Base-by-base conservation (phyloP, 2,329 filamentous ascomycete genomes). In the Trichoderma endophyticum region DNA sequence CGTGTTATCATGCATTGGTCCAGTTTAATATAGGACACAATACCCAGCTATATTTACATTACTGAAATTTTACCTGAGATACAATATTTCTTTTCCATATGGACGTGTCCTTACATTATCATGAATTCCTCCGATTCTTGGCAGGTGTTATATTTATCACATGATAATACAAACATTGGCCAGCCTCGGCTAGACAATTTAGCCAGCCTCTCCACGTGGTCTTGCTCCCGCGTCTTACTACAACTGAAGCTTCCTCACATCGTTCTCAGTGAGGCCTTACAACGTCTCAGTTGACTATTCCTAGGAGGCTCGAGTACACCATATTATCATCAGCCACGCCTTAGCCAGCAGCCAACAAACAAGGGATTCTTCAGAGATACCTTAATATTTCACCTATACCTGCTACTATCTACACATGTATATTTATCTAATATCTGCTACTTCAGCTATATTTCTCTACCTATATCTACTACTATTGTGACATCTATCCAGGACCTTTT, bases 171-270 rank as follows among this genome's bases (percentile, higher is more conserved):
- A 6, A 11, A 28, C 39, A 51, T 34, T 39, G 21, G n/a, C 12
- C 32, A 59, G 64, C 64, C 64, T 67, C 64, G 64, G 64, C 34
- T 67, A 59, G 51, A 2, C 28, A 28, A 32, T 15, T 34, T 24
- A 54, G 11, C 48, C 11, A 24, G n/a, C 0, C 48, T 14, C 48
- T 54, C 11, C 48, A 54, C 21, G 21, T 54, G 48, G 48, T 54
- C 21, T 24, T 12, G 1, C 43, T 51, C 4, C n/a, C 6, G 0
- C 43, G 0, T 8, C 36, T 43, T 43, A 43, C 15, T 43, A 9
- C 15, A 4, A 32, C 11, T 32, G 30, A 43, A 43, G 15, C 39
- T 43, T 43, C 15, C 15, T 1, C 39, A n/a, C 15, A 43, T 43
- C 18, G 0, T 43, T 43, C 15, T 43, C 39, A 43, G 0, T 7